Base-by-base conservation (phyloP, 139 green algal species). In the Volvox reticuliferus region DNA sequence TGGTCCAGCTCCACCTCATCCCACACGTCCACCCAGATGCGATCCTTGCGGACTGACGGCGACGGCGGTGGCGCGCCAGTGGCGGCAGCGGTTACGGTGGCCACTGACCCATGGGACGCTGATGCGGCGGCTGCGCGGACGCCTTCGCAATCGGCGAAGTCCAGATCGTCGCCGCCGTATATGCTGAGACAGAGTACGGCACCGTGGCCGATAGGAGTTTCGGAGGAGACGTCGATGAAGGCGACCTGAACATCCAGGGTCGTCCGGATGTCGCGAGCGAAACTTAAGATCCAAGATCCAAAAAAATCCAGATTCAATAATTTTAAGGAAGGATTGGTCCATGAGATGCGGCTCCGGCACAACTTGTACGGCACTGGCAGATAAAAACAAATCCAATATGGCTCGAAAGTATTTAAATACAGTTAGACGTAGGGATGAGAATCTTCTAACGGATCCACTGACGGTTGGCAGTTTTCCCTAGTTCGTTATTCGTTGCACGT, bases 201-300 rank as follows among this genome's bases (percentile, higher is more conserved):
- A 69, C 98, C 98, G 87, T 99, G 98, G 12, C 98, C 97, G 61
- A 98, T 97, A 22, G 98, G 98, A 1, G 95, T 98, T 91, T 99
- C 76, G 36, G 94, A 92, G 77, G 93, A 97, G 22, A 99, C 94
- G 78, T 99, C 97, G 36, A 99, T 99, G 73, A 91, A 92, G 5
- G 92, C 91, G 3, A 91, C 91, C 91, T 93, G 65, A 55, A 55
- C 5, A 55, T 55, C 44, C 44, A 9, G 44, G 44, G 9, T 55
- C 5, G 9, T 55, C 9, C 9, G 44, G 44, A 55, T 55, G n/a
- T 9, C 44, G 44, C 44, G 9, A 55, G 44, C 44, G 9, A 5
- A 55, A 9, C 5, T 3, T 0, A 73, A 73, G 65, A 73, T 73
- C 65, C 65, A 73, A 12, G 65, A 55, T 55, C 44, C 44, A 55